A percentile compares a stretch with the other conserved stretches of the same genome.
Conservation (phyloP, 2,329 filamentous ascomycete genomes). For the Clonostachys solani region DNA sequence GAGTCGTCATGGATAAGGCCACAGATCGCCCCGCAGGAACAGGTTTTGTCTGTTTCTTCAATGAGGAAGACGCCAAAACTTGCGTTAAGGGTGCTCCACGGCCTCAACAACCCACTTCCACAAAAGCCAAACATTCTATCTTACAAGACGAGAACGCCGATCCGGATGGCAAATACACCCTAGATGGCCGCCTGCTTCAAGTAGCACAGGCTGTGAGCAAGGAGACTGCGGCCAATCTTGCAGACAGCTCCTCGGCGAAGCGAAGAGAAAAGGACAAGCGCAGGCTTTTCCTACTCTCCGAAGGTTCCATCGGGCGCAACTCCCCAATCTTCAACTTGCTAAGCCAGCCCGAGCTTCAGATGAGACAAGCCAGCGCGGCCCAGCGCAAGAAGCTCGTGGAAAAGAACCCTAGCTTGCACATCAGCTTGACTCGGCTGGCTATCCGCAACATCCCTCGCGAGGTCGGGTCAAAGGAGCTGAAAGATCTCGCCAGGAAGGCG, state of each 20-base stretch:
- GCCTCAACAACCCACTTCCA: conserved; percentile 39
- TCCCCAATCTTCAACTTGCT: conserved; percentile 75
- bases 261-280: conserved; percentile 81
- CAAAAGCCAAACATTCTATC: conserved; percentile 72
- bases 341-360: conserved; percentile 73
- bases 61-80: conserved; percentile 65
- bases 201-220: conserved; percentile 82
- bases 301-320: conserved; percentile 77
- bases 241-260: conserved; percentile 60
- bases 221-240: conserved; percentile 71
- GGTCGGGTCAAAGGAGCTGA: conserved; percentile 81
- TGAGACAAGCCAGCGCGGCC: conserved; percentile 81
- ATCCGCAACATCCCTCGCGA: conserved; percentile 86
- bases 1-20: conserved; percentile 81
- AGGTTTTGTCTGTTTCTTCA: conserved; percentile 91
- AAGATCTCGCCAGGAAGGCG: conserved; percentile 85
- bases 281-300: conserved; percentile 79
- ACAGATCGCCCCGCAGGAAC: conserved; percentile 88
- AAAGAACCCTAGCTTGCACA: conserved; percentile 81
- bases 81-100: conserved; percentile 76
- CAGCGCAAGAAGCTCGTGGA: conserved; percentile 90
- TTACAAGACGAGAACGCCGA: conserved; percentile 84
- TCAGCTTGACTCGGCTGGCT: conserved; percentile 86
- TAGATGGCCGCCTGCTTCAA: conserved; percentile 84
- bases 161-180: conserved; percentile 77